Percentiles rank a stretch among this genome's conserved stretches.
phyloP scores from a whole-genome alignment of 495 filamentous ascomycete genomes.

The Penicillium robsamsonii region DNA sequence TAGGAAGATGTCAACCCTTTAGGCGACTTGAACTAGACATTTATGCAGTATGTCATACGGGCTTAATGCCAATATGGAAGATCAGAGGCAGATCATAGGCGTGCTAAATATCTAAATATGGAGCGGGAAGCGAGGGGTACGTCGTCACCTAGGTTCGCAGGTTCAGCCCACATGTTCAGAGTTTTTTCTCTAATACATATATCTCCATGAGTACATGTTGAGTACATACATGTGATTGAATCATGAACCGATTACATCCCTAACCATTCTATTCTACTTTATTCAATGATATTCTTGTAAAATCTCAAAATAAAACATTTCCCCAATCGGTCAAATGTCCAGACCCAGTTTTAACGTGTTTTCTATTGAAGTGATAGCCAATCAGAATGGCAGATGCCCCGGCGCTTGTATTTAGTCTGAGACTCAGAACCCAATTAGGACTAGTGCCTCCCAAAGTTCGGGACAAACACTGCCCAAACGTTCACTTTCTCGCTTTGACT shows the following conservation, averaged over 20 bases:
- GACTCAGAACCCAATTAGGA: slow-evolving; percentile 3
- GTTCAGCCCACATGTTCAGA: background rate
- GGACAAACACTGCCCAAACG: slow-evolving; percentile 3
- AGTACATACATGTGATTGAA: too few relatives aligned
- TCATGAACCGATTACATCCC: too few relatives aligned
- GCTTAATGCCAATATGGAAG: background rate
- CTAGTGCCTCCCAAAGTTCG: background rate
- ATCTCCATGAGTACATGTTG: too few relatives aligned
- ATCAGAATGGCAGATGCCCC: background rate
- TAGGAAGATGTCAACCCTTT: background rate
- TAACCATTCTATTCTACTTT: too few relatives aligned
- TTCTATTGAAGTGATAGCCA: background rate
- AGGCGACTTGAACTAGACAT: background rate
- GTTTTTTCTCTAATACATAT: background rate
- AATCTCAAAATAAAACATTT: background rate
- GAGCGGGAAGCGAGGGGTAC: slow-evolving; percentile 11
- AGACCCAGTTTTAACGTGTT: slow-evolving; percentile 6
- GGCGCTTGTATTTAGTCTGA: slow-evolving; percentile 2
- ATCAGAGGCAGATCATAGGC: slow-evolving; percentile 9
- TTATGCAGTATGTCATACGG: background rate
- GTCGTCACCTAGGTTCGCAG: slow-evolving; percentile 2
- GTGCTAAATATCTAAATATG: too few relatives aligned
- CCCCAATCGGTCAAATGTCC: background rate
- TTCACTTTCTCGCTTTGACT: slow-evolving; percentile 10
- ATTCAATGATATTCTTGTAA: too few relatives aligned